Base-by-base conservation (phyloP, 495 filamentous ascomycete genomes). In the Neurospora cerealis region DNA sequence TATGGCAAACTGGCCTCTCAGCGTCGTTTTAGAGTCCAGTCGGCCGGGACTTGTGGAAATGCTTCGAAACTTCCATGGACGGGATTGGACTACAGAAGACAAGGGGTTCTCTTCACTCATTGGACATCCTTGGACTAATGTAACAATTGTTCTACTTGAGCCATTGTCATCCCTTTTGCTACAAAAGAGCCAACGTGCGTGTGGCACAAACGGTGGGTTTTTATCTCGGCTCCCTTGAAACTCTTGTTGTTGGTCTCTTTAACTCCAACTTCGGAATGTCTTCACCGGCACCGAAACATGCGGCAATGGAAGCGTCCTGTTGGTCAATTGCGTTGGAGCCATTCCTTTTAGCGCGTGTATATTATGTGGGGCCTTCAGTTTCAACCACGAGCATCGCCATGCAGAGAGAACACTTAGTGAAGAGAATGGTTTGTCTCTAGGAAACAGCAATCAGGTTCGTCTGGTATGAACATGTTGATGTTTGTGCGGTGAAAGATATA, bases 41-140 rank as follows among this genome's bases (percentile, higher is more conserved):
- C 39, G 36, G 54, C 74, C 48, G 34, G 69, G 21, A 54, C 62
- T 37, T 70, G 70, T 76, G 70, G 77, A 79, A 79, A 70, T 48
- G 60, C 71, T 79, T 77, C 54, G 77, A 79, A 79, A 77, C 75
- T 77, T 79, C 77, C 40, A 77, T 73, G 72, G 62, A 73, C 38
- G 74, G 28, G 70, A 74, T 66, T 66, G 54, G 54, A 62, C n/a
- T n/a, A n/a, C 24, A 62, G 28, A 32, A 2, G 24, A 19, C 24
- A 34, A 15, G 54, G 54, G 54, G n/a, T n/a, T 66, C 54, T 34
- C 28, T 19, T 17, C 17, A 1, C 2, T 66, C 5, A 66, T 66
- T 66, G 54, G 54, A 6, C 54, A 62, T 15, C 13, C 7, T 34
- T 15, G 24, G 10, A 9, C 1, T 62, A 10, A 6, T 2, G 3